Base-by-base conservation (phyloP, 2,329 filamentous ascomycete genomes). In the Colletotrichum incanum region DNA sequence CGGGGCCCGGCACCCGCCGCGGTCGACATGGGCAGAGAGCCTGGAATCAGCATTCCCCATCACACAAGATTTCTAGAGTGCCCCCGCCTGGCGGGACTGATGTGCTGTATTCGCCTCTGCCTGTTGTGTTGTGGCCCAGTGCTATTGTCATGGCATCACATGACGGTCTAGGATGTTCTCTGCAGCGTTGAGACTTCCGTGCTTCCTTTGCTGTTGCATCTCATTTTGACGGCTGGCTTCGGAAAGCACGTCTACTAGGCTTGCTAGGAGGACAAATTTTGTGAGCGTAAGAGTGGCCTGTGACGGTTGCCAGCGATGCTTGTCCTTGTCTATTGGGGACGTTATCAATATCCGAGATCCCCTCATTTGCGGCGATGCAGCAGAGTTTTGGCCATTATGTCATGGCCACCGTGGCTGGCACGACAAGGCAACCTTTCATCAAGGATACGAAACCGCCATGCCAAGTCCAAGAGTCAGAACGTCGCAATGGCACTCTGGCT, bases 381-480 rank as follows among this genome's bases (percentile, higher is more conserved):
- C 47, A 20, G 34, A 20, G 52, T 69, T 72, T 55, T 28, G 47
- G 23, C 65, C 65, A 69, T 69, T 64, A 65, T 64, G 69, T 72
- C 69, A 72, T 72, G 52, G 52, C 45, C 23, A 28, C 45, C 47
- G 59, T 50, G 52, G 69, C 37, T 52, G 45, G 58, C 69, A 37
- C 11, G 23, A 37, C 43, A 63, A 45, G 64, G 28, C 18, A 60
- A 26, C 45, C 45, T 69, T 47, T 16, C 34, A 41, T 43, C 63
- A 58, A 49, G 69, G 52, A 67, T 37, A 16, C 34, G 23, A n/a
- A 28, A 37, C 52, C 26, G 23, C 39, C 26, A 43, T 71, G 64
- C 56, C 50, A 34, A 28, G 28, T 47, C 34, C 45, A 28, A 65
- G 56, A 71, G 64, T 71, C 69, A 59, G 43, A 54, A 69, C 54